Conservation (phyloP, 441 rosid genomes). For the Hura crepitans region DNA sequence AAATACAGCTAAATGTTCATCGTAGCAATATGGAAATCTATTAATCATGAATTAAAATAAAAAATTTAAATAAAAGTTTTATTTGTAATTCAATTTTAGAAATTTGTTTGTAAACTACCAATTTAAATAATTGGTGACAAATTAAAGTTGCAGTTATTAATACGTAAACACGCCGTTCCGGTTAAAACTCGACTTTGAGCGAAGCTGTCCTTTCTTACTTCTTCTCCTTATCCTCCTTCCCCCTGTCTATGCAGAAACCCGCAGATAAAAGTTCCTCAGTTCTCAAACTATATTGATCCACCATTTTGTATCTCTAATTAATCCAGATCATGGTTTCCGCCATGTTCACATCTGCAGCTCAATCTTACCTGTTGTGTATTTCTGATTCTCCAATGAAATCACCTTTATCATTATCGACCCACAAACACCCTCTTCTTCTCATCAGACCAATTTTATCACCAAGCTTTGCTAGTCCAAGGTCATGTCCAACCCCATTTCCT, state of each 20-base stretch:
- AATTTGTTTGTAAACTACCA: no score
- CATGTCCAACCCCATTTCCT: conserved; percentile 14
- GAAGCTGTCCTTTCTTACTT: no score
- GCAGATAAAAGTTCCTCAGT: not conserved
- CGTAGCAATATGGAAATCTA: no score
- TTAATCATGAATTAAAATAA: no score
- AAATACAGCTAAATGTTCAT: no score
- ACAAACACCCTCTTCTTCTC: conserved; percentile 13
- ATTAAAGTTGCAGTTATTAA: no score
- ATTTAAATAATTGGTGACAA: no score
- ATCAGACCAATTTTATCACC: conserved; percentile 15
- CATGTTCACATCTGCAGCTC: conserved; percentile 33
- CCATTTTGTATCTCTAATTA: conserved; percentile 21
- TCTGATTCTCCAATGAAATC: conserved; percentile 17
- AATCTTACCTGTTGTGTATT: conserved; percentile 31
- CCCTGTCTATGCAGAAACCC: not conserved
- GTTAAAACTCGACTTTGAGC: no score
- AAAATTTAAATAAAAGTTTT: no score
- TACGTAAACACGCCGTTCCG: no score
- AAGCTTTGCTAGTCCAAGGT: conserved; percentile 22
- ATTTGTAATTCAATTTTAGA: no score
- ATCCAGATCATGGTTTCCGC: conserved; percentile 40
- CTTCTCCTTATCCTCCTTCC: conserved; percentile 12
- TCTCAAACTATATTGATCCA: conserved; percentile 40
- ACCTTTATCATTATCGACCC: conserved; percentile 5